Conservation (phyloP, 768 basidiomycete genomes). For the Postia placenta region DNA sequence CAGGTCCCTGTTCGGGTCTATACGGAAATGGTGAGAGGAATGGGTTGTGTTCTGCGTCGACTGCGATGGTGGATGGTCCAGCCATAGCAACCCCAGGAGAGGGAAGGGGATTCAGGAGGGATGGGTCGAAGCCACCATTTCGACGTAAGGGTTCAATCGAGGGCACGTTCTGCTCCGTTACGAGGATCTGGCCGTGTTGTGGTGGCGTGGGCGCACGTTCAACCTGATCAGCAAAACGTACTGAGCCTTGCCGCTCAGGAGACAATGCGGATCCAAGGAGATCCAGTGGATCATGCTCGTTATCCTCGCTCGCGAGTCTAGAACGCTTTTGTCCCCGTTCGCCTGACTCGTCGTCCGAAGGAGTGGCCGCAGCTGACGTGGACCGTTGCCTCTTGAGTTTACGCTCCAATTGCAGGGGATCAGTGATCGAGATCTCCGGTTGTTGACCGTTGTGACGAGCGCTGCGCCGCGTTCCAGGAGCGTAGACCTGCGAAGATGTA, state of each 20-base stretch:
- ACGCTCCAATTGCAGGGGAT: conserved; percentile 65
- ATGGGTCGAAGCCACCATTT: conserved; percentile 41
- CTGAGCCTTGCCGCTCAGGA: conserved; percentile 31
- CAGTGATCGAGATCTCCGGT: conserved; percentile 63
- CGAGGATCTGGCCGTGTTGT: conserved; percentile 2
- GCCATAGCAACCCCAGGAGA: conserved; percentile 6
- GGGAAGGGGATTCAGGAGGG: conserved; percentile 47
- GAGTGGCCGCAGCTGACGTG: conserved; percentile 42
- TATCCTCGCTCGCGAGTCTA: conserved; percentile 30
- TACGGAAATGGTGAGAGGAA: conserved; percentile 5
- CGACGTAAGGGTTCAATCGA: conserved; percentile 17
- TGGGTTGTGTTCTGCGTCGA: conserved; percentile 7
- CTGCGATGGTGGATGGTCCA: conserved; percentile 6
- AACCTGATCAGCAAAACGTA: conserved; percentile 44
- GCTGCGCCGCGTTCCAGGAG: conserved; percentile 59
- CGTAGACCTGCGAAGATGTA: conserved; percentile 22
- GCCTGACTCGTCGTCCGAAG: conserved; percentile 47
- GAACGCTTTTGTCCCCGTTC: conserved; percentile 54
- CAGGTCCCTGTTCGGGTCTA: neutral
- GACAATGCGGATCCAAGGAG: conserved; percentile 25
- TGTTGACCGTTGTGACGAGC: conserved; percentile 67
- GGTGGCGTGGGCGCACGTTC: conserved; percentile 12
- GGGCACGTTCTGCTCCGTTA: neutral
- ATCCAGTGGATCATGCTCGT: conserved; percentile 47
- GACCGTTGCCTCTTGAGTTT: conserved; percentile 67